Conservation (phyloP, 371 early-diverging fungal genomes). For the Zopfochytrium polystomum region DNA sequence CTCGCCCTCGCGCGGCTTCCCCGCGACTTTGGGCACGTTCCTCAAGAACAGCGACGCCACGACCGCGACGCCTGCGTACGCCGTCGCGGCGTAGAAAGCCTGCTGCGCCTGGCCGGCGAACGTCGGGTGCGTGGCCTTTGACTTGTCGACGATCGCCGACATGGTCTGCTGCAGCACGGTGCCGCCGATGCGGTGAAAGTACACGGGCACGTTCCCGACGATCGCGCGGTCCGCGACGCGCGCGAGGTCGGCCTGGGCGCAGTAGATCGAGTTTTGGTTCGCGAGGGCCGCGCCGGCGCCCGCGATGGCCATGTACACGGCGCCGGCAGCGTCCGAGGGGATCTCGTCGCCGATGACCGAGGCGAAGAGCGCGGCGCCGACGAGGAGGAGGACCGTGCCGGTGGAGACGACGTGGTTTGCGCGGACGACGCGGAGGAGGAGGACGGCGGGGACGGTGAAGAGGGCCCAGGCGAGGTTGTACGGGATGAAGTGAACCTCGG, state of each 20-base stretch:
- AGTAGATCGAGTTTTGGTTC: background rate
- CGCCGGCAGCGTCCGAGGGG: background rate
- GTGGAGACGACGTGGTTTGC: conserved; percentile 1
- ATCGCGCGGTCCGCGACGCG: background rate
- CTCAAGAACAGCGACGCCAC: background rate
- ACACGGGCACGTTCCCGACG: conserved; percentile 6
- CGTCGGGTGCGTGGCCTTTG: background rate
- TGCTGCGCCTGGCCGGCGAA: background rate
- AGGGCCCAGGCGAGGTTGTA: conserved; percentile 4
- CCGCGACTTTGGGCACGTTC: background rate
- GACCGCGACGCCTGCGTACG: background rate
- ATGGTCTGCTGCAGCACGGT: background rate
- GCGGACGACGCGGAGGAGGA: conserved; percentile 1
- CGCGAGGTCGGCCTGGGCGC: conserved; percentile 1
- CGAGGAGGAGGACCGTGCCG: background rate
- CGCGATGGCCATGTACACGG: conserved; percentile 4
- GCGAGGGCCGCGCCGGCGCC: conserved; percentile 4
- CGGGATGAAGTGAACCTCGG: conserved; percentile 7
- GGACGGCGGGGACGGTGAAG: background rate
- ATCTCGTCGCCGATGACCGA: background rate
- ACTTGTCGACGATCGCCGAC: background rate
- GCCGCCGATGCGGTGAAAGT: conserved; percentile 7
- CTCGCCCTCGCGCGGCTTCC: background rate
- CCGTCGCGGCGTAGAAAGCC: background rate
- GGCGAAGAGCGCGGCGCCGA: background rate